Percentiles rank a stretch among this genome's conserved stretches.
phyloP scores from a whole-genome alignment of 1,139 yeast species.

The Debaryomyces nepalensis region DNA sequence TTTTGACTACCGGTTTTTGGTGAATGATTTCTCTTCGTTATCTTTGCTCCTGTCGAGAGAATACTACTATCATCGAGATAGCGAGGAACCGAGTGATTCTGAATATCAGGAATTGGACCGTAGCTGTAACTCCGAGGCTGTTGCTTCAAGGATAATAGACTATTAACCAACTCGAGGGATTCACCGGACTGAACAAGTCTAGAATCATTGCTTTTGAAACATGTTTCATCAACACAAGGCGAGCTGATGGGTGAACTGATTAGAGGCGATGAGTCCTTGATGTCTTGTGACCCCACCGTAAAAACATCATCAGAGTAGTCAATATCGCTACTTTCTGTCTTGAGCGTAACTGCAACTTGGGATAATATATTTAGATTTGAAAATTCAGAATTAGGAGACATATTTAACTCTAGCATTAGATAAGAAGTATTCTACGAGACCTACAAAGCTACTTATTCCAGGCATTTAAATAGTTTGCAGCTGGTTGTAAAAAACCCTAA shows the following conservation, averaged over 20 bases:
- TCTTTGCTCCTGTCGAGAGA: not conserved
- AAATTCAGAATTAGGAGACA: not conserved
- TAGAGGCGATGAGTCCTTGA: not conserved
- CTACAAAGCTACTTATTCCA: too few species aligned
- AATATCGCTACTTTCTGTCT: constrained; percentile 1
- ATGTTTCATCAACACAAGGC: not conserved
- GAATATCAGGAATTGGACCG: not conserved
- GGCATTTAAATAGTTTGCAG: constrained; percentile 2
- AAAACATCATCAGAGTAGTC: not conserved
- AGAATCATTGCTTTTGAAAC: not conserved
- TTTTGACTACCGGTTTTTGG: not conserved
- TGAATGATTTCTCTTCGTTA: not conserved
- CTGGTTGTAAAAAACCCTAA: not conserved
- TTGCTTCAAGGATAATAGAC: constrained; percentile 3
- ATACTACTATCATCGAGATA: not conserved
- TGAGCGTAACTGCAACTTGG: constrained; percentile 8
- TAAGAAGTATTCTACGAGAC: not conserved
- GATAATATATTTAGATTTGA: constrained; percentile 7
- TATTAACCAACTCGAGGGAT: constrained; percentile 3
- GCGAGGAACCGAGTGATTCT: not conserved
- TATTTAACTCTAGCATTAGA: not conserved
- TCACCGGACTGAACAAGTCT: constrained; percentile 5
- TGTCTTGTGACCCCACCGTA: not conserved
- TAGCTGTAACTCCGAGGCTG: constrained; percentile 2
- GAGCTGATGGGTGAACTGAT: constrained; percentile 5